Percentiles rank a stretch among this genome's conserved stretches.
Evolutionary conservation across 2,329 filamentous ascomycete species (phyloP).

Genomic region (Trichoderma sp.): DNA sequence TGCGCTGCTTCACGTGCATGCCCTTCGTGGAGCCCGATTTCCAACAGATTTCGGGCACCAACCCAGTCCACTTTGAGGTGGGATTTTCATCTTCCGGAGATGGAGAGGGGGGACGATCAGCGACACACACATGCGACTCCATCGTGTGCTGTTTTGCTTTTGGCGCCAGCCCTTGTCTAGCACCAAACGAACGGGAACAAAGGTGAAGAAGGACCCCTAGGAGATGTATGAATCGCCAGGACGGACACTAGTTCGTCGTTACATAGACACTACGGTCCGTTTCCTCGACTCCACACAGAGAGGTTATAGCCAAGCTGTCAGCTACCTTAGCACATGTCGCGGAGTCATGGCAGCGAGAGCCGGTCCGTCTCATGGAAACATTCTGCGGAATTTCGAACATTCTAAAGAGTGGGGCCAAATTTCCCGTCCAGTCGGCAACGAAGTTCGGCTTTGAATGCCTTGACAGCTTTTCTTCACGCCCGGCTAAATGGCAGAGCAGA

Average conservation of each 20-base stretch:
- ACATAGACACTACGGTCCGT: not conserved
- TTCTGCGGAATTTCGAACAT: not conserved
- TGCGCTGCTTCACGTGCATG: not conserved
- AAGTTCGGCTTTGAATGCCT: not conserved
- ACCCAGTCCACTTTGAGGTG: not conserved
- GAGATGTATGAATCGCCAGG: not conserved
- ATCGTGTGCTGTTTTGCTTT: not conserved
- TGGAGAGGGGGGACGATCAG: not conserved
- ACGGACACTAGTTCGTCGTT: not conserved
- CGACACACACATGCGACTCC: not conserved
- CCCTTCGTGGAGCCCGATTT: not conserved
- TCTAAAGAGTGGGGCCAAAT: not conserved
- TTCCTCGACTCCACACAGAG: not conserved
- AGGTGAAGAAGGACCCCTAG: not conserved
- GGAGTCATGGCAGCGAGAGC: not conserved
- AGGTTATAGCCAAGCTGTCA: not conserved
- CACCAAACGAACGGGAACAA: not conserved
- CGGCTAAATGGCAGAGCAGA: not conserved
- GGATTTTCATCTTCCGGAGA: not conserved
- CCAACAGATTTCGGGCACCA: not conserved
- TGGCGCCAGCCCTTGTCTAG: not conserved
- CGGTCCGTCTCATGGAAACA: not conserved
- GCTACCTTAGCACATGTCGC: not conserved
- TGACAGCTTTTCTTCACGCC: not conserved
- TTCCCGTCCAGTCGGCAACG: not conserved